A percentile compares a stretch with the other conserved stretches of the same genome.
phyloP scores from a whole-genome alignment of 805 yeast genomes.

The Zygoascus biomembranicola region DNA sequence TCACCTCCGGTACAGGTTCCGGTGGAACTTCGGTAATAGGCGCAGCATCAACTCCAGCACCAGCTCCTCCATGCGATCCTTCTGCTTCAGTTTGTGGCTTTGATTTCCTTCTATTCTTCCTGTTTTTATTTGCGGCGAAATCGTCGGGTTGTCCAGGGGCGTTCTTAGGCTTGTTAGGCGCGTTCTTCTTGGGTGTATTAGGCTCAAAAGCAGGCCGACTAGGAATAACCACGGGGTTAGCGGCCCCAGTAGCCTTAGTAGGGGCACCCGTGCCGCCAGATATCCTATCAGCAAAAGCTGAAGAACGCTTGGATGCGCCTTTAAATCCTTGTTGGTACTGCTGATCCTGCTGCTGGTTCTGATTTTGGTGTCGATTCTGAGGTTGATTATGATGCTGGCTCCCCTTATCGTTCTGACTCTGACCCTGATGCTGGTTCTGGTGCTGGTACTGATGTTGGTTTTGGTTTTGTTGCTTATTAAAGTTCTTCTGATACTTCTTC shows the following conservation, averaged over 20 bases:
- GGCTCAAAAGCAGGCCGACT: neutral
- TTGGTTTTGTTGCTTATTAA: neutral
- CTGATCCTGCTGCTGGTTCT: neutral
- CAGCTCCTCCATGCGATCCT: neutral
- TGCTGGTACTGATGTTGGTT: neutral
- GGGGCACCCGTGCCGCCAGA: neutral
- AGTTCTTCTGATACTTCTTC: neutral
- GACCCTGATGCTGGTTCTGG: neutral
- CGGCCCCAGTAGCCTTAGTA: neutral
- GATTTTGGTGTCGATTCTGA: neutral
- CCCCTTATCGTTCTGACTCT: neutral
- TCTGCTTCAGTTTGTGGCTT: neutral
- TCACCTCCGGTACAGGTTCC: neutral
- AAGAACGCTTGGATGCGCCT: neutral
- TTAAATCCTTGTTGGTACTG: neutral
- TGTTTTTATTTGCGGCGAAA: neutral
- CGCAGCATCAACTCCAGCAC: neutral
- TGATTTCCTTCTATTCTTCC: neutral
- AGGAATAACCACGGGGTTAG: neutral
- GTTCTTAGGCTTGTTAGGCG: neutral
- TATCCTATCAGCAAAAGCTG: neutral
- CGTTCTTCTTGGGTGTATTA: neutral
- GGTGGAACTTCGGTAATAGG: neutral
- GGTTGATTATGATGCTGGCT: neutral
- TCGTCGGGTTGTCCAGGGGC: neutral